Base-by-base conservation (phyloP, 176 grass and related monocot genomes). In the Avena insularis region DNA sequence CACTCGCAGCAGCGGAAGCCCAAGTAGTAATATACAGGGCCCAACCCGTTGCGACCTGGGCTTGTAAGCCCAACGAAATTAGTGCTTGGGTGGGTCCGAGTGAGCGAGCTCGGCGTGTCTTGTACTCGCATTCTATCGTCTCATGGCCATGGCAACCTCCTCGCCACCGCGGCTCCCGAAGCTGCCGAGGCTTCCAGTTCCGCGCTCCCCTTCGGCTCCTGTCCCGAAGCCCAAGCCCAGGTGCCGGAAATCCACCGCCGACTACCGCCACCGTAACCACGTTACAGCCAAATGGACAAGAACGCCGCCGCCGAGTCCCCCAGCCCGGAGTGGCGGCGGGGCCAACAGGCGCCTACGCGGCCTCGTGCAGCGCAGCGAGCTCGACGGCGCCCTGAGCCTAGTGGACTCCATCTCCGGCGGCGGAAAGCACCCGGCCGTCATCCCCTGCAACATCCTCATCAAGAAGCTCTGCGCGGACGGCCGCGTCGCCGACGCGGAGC, bases 381-480 rank as follows among this genome's bases (percentile, higher is more conserved):
- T 90, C 10, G 72, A 83, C 27, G 73, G 53, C 33, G 79, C 84
- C 50, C 61, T 86, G 20, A 54, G 40, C 40, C 58, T 87, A 13
- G 50, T 82, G 33, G 62, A 77, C 19, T 45, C 69, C 70, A 86
- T 83, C 79, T 27, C 54, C 3, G n/a, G 23, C 61, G 23, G 10
- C 21, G 23, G 61, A 64, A 12, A 50, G 51, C 36, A 2, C 54
- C 89, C 12, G 4, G 73, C 69, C 43, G 63, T 73, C 72, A 65
- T 87, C 63, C 64, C 89, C 43, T 87, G 84, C 84, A 73, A 80
- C 40, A 78, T 85, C 53, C 89, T 90, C 45, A 90, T 90, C 64
- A 85, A 85, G 20, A 81, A 58, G 72, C 78, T 91, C 65, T 91
- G 85, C 75, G 74, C 84, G 12, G 54, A 47, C 31, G 64, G 85